Evolutionary conservation across 768 basidiomycete genomes (phyloP), one percentile per base, ranked within the genome.

Genomic region (Kwoniella mangroviensis): DNA sequence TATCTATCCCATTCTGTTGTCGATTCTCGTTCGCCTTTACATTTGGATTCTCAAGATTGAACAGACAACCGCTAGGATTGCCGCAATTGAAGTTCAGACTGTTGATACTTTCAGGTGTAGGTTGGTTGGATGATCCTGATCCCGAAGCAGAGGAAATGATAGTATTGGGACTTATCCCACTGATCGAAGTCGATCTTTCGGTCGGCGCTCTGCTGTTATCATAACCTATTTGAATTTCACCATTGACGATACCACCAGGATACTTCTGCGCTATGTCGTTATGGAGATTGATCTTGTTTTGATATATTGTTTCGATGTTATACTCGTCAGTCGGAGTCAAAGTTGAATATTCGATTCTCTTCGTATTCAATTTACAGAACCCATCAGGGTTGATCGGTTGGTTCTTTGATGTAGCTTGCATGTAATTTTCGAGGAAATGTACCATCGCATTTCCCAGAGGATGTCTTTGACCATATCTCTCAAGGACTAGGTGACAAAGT

Each of bases 391-490:
- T 26, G 11, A 42, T 43, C n/a, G 62, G 43, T 53, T 15, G 13
- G 21, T 43, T 21, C 19, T 42, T 26, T 43, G 22, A 17, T 13
- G 45, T 11, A 26, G 62, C 21, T 26, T 21, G 58, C 34, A 64
- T 26, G 54, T 74, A 71, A 40, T 42, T 64, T 4, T 58, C 58
- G 1, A 74, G 28, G 67, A 74, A 71, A 19, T 68, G 54, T 3
- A 59, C 26, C 69, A 74, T 68, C n/a, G 65, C 61, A 43, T 65
- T 66, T 28, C 73, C 73, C 0, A 74, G 53, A 12, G 69, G 54
- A 26, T 73, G 60, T 21, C 73, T 54, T 45, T 64, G 61, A 13
- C 60, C 66, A 24, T 54, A 64, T 19, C 61, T 34, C 22, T 63
- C 62, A 26, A 69, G 62, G 13, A 69, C 67, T 69, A 26, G 9